Evolutionary conservation across 1,284 basidiomycete genomes (phyloP).

Genomic region (Tilletia walkeri): DNA sequence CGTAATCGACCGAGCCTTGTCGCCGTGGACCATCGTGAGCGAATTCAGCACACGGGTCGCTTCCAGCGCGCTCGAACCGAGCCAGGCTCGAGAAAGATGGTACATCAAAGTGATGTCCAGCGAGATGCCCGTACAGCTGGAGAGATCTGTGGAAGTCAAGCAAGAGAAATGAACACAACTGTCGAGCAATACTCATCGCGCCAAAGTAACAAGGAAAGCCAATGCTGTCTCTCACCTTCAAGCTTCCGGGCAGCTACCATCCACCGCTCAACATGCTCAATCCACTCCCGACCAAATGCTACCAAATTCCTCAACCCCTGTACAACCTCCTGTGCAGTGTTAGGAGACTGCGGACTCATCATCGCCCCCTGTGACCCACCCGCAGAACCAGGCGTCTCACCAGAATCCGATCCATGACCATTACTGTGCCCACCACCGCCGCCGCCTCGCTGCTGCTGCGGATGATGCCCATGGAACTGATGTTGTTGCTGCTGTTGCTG

Average conservation of each 20-base stretch:
- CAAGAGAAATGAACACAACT: no score
- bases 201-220: neutral
- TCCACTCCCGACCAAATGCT: constrained; percentile 15
- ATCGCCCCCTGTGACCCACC: neutral
- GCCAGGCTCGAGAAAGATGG: constrained; percentile 21
- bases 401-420: constrained; percentile 4
- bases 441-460: no score
- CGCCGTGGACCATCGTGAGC: neutral
- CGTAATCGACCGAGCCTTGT: constrained; percentile 5
- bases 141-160: constrained; percentile 20
- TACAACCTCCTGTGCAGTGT: neutral
- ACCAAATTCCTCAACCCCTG: constrained; percentile 7
- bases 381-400: neutral
- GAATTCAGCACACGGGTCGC: constrained; percentile 13
- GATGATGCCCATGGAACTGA: neutral
- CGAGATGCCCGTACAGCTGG: constrained; percentile 19
- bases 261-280: constrained; percentile 23
- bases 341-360: neutral
- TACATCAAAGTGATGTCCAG: constrained; percentile 25
- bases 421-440: neutral
- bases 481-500: constrained; percentile 17
- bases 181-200: neutral
- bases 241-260: constrained; percentile 8
- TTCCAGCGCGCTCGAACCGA: constrained; percentile 26
- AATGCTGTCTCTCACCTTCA: constrained; percentile 21